Conservation (phyloP, 202 grass and related monocot genomes). For the Zizania palustris region DNA sequence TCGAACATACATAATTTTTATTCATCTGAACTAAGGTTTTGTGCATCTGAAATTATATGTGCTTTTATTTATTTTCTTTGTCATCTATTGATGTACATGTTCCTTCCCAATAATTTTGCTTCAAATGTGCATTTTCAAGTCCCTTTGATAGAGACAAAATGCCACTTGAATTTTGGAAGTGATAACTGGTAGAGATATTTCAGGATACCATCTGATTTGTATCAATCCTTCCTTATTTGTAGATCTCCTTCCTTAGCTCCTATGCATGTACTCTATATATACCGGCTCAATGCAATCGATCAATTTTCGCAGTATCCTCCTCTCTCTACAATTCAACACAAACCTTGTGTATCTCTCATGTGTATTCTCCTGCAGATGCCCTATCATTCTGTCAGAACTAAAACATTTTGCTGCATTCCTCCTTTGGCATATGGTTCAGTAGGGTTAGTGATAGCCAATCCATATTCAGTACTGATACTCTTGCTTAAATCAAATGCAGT, state of each 20-base stretch:
- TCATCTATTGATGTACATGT: neutral
- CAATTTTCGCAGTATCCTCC: no score
- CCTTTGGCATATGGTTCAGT: neutral
- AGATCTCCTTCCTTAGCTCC: no score
- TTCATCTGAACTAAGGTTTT: neutral
- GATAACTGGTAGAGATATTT: no score
- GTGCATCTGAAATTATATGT: neutral
- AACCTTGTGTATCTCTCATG: neutral
- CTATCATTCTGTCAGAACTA: neutral
- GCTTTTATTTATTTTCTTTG: neutral
- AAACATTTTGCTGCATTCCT: neutral
- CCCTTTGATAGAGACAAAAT: neutral
- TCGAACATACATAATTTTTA: neutral
- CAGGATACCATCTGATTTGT: no score
- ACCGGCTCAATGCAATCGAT: no score
- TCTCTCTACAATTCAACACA: no score
- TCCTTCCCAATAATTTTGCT: neutral
- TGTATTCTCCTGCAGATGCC: neutral
- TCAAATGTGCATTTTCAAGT: neutral
- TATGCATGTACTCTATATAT: no score
- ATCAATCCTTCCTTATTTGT: no score
- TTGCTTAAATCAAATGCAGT: slow-evolving; percentile 56
- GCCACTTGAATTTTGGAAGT: neutral
- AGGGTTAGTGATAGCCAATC: neutral
- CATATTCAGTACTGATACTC: neutral